Evolutionary conservation across 108 stramenopile species (phyloP).

Genomic region (Skeletonema menzelii): DNA sequence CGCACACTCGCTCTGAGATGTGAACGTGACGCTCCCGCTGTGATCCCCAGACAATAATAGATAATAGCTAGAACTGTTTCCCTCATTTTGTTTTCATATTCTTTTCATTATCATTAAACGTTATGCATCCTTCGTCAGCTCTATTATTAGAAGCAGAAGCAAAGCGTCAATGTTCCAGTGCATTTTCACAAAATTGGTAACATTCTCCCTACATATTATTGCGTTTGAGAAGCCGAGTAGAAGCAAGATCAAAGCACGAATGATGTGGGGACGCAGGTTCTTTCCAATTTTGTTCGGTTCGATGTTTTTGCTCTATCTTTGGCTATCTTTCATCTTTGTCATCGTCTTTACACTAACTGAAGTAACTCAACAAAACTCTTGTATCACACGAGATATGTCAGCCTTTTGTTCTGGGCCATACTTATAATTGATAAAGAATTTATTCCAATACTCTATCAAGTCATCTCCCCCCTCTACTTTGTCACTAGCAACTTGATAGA

Average conservation of each 20-base stretch:
- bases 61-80: neutral
- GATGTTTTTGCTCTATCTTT: neutral
- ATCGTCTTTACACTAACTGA: neutral
- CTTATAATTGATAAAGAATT: slow-evolving; percentile 63
- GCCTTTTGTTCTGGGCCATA: slow-evolving; percentile 52
- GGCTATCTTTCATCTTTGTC: neutral
- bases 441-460: slow-evolving; percentile 51
- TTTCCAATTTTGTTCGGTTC: neutral
- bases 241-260: neutral
- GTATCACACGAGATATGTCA: slow-evolving; percentile 55
- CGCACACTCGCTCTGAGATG: neutral
- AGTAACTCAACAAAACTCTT: slow-evolving; percentile 35
- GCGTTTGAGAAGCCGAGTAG: slow-evolving; percentile 1
- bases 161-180: neutral
- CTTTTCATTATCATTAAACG: neutral
- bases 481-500: slow-evolving; percentile 27
- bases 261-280: neutral
- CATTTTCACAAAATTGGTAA: neutral
- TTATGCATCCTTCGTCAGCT: neutral
- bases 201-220: neutral
- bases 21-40: neutral
- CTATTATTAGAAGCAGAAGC: neutral
- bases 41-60: neutral
- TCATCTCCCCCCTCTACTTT: slow-evolving; percentile 19
- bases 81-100: neutral